Conservation (phyloP, 2,329 filamentous ascomycete species). For the Talaromyces pinophilus region DNA sequence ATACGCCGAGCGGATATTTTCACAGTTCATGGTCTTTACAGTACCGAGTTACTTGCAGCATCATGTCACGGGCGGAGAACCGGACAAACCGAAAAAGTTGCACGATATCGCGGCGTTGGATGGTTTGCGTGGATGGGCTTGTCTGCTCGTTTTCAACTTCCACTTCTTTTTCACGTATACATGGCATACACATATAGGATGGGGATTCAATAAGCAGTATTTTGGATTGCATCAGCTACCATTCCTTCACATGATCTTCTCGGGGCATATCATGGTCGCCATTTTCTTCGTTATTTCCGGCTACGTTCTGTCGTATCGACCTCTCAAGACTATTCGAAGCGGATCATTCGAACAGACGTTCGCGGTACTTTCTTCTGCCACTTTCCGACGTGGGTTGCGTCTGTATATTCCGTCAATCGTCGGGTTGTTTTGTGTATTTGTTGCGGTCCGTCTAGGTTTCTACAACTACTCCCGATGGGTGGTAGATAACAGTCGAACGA, state of each 20-base stretch:
- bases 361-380: conserved; percentile 43
- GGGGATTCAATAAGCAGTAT: conserved; percentile 45
- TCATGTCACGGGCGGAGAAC: conserved; percentile 33
- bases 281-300: conserved; percentile 54
- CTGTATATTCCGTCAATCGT: conserved; percentile 47
- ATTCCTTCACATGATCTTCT: conserved; percentile 45
- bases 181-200: conserved; percentile 43
- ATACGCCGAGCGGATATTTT: conserved; percentile 23
- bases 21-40: conserved; percentile 33
- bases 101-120: conserved; percentile 46
- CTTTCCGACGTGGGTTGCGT: conserved; percentile 47
- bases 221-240: conserved; percentile 45
- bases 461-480: conserved; percentile 43
- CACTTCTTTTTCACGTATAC: conserved; percentile 50
- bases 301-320: conserved; percentile 50
- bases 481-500: conserved; percentile 40
- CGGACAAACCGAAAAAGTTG: conserved; percentile 32
- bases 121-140: conserved; percentile 47
- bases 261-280: conserved; percentile 51
- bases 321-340: conserved; percentile 42
- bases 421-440: conserved; percentile 43
- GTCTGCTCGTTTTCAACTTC: conserved; percentile 50
- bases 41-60: conserved; percentile 42
- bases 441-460: conserved; percentile 46
- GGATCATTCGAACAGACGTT: conserved; percentile 44